Percentiles rank a stretch among this genome's conserved stretches.
Conservation (phyloP, 106 monocot genomes). For the Phalaenopsis equestris region DNA sequence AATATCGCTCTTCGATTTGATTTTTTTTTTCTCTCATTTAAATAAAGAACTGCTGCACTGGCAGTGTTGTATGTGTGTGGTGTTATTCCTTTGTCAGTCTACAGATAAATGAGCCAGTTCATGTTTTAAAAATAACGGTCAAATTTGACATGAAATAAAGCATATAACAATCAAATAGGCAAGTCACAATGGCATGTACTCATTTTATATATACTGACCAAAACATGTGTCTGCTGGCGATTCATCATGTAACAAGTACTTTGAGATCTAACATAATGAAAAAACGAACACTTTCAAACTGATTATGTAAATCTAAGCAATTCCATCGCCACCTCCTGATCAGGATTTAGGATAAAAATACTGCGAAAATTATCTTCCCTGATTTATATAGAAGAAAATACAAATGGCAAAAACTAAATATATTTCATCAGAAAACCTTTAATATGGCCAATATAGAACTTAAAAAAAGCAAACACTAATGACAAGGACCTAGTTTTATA, state of each 20-base stretch:
- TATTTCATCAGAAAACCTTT: neutral
- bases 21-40: no score
- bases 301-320: neutral
- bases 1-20: no score
- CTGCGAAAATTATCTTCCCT: neutral
- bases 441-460: neutral
- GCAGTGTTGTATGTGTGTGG: no score
- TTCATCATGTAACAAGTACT: neutral
- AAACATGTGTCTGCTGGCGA: neutral
- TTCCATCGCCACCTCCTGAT: neutral
- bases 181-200: neutral
- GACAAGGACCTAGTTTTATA: neutral
- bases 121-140: neutral
- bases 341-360: neutral
- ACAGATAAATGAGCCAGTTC: neutral
- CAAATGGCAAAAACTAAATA: neutral
- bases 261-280: neutral
- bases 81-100: no score
- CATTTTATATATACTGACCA: neutral
- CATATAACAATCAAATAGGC: neutral
- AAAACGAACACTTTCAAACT: neutral
- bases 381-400: neutral
- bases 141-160: neutral
- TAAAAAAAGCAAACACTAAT: neutral
- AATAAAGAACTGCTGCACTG: no score